Evolutionary conservation across 2,329 filamentous ascomycete genomes (phyloP).

Genomic region (Colletotrichum chlorophyti): DNA sequence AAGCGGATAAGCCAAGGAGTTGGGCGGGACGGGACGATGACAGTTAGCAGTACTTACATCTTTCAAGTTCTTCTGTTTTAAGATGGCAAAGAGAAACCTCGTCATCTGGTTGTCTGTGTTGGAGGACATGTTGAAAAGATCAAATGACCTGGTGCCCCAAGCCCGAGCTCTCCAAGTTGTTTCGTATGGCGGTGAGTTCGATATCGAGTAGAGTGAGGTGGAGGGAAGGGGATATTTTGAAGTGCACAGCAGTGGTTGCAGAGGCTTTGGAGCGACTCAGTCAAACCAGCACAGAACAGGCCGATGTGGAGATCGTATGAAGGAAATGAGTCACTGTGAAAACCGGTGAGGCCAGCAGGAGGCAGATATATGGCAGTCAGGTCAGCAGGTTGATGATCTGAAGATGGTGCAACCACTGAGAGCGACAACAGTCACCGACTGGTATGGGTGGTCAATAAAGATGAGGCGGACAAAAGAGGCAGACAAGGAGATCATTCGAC

Average conservation of each 20-base stretch:
- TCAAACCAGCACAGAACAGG: slow-evolving; percentile 20
- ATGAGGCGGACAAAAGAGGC: slow-evolving; percentile 31
- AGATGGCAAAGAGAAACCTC: slow-evolving; percentile 64
- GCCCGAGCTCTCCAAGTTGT: slow-evolving; percentile 10
- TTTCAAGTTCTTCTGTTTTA: slow-evolving; percentile 66
- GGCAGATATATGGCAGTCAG: slow-evolving; percentile 44
- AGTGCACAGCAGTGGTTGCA: slow-evolving; percentile 30
- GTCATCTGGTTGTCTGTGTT: slow-evolving; percentile 64
- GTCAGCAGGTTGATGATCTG: slow-evolving; percentile 26
- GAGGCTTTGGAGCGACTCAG: slow-evolving; percentile 18
- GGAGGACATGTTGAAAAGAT: slow-evolving; percentile 52
- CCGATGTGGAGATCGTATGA: slow-evolving; percentile 35
- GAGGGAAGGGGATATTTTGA: slow-evolving; percentile 35
- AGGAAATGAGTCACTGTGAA: slow-evolving; percentile 52
- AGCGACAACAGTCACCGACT: slow-evolving; percentile 19
- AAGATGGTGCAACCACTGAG: slow-evolving; percentile 30
- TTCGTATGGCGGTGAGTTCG: slow-evolving; percentile 1
- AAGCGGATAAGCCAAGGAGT: slow-evolving; percentile 29
- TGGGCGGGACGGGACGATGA: slow-evolving; percentile 29
- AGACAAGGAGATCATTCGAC: slow-evolving; percentile 29
- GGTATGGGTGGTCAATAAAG: slow-evolving; percentile 39
- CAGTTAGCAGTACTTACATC: slow-evolving; percentile 55
- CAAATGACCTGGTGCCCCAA: neutral
- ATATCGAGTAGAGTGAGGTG: slow-evolving; percentile 16
- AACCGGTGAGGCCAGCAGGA: slow-evolving; percentile 46